Percentiles rank a stretch among this genome's conserved stretches.
phyloP scores from a whole-genome alignment of 1,284 basidiomycete genomes.

The Fomitopsis pinicola region DNA sequence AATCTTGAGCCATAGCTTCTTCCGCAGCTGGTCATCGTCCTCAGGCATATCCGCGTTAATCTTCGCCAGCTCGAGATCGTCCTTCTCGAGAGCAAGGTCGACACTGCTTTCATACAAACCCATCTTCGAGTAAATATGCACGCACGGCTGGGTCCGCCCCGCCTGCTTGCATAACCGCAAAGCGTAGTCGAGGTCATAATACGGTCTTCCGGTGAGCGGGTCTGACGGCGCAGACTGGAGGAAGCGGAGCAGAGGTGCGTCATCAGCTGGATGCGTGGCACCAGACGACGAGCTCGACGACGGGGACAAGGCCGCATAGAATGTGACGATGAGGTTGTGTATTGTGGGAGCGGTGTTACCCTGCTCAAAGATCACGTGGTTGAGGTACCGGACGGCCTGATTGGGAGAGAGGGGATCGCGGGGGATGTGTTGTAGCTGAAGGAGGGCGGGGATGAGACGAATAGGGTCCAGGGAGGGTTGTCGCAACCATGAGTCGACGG shows the following conservation, averaged over 20 bases:
- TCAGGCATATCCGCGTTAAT: slow-evolving; percentile 92
- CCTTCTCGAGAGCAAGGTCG: slow-evolving; percentile 90
- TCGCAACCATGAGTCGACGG: slow-evolving; percentile 90
- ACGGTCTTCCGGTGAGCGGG: slow-evolving; percentile 81
- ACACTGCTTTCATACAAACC: slow-evolving; percentile 95
- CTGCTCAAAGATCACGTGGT: slow-evolving; percentile 78
- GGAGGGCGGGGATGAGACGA: slow-evolving; percentile 85
- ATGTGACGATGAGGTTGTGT: slow-evolving; percentile 92
- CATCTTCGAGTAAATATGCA: slow-evolving; percentile 98
- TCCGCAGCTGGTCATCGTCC: slow-evolving; percentile 81
- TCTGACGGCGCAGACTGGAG: slow-evolving; percentile 82
- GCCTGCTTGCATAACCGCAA: slow-evolving; percentile 86
- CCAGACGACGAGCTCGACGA: slow-evolving; percentile 29
- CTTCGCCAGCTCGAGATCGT: slow-evolving; percentile 90
- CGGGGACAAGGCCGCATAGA: slow-evolving; percentile 60
- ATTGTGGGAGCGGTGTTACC: slow-evolving; percentile 82
- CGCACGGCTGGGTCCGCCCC: slow-evolving; percentile 84
- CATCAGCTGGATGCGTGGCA: slow-evolving; percentile 49
- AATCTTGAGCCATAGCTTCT: slow-evolving; percentile 97
- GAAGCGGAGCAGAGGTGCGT: slow-evolving; percentile 82
- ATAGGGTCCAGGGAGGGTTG: slow-evolving; percentile 78
- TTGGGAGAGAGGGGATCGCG: slow-evolving; percentile 71
- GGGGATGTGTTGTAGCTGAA: slow-evolving; percentile 72
- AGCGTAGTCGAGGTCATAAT: slow-evolving; percentile 97
- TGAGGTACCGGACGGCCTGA: slow-evolving; percentile 87